Base-by-base conservation (phyloP, 331 rosid genomes). In the Quercus phellos region DNA sequence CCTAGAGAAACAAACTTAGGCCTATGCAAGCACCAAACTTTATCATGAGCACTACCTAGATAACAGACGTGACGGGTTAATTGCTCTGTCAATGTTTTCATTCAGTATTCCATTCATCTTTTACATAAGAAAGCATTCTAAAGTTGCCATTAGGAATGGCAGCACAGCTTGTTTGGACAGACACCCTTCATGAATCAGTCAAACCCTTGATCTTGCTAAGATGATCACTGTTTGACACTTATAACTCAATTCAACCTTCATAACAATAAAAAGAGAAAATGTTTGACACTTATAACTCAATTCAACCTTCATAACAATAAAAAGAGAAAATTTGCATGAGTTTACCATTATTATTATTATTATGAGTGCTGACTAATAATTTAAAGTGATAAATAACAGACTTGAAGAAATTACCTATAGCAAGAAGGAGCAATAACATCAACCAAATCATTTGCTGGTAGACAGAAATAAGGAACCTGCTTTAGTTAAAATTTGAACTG, bases 391-490 rank as follows among this genome's bases (percentile, higher is more conserved):
- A 42, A 59, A 34, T 34, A 55, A 27, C 4, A 29, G 46, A 22
- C 16, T 60, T 50, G 70, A 70, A 68, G 34, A 69, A 26, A 75
- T 67, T 80, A 94, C 99, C 99, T 94, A 82, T 92, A 94, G 86
- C 99, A 94, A 84, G 99, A 94, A 68, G 97, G 99, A 72, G 99
- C 99, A 77, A 94, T 94, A 78, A 94, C 99, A 79, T 94, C 97
- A 67, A 92, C 97, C 78, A 94, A 91, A 22, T 94, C 97, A 88
- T 94, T 94, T 79, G 99, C 97, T n/a, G 99, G 99, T 70, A 94
- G 92, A 77, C 94, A 89, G 92, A 94, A 94, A 90, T 94, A 94
- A 67, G 98, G 98, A 82, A 94, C 97, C 97, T 94, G 97, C 76
- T 80, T 67, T 67, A 80, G 87, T 81, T 54, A 82, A 81, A 83